Conservation (phyloP, 192 early-diverging fungal genomes). For the Phlyctochytrium arcticum region DNA sequence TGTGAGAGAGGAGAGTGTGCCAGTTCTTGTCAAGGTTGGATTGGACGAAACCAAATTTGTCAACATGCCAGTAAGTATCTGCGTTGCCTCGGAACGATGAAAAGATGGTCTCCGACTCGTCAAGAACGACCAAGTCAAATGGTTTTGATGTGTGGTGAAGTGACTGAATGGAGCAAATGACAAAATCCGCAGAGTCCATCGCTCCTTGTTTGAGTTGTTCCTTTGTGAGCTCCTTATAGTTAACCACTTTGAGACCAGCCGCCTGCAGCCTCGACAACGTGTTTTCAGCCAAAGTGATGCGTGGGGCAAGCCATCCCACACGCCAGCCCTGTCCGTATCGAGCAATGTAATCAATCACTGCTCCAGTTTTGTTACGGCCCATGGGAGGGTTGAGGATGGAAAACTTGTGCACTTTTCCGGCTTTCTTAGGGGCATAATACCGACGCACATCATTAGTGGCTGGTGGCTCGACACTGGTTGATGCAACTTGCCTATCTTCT, state of each 20-base stretch:
- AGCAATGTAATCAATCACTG: conserved; percentile 1
- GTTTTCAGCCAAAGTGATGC: conserved; percentile 12
- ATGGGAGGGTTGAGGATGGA: conserved; percentile 3
- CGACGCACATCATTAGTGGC: not conserved
- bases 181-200: not conserved
- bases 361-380: conserved; percentile 14
- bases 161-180: conserved; percentile 23
- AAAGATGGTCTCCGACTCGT: conserved; percentile 14
- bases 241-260: not conserved
- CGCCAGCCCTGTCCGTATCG: not conserved
- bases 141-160: conserved; percentile 2
- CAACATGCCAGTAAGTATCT: conserved; percentile 2
- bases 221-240: conserved; percentile 11
- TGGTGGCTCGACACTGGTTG: not conserved
- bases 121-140: conserved; percentile 7
- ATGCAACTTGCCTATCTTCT: not conserved
- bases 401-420: not conserved
- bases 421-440: not conserved
- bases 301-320: conserved; percentile 10
- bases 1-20: not conserved
- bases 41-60: too few relatives aligned
- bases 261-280: not conserved
- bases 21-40: not conserved
- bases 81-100: not conserved
- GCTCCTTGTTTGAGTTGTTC: not conserved